Evolutionary conservation across 140 eudicot genomes (phyloP).

Genomic region (Oenanthe javanica): DNA sequence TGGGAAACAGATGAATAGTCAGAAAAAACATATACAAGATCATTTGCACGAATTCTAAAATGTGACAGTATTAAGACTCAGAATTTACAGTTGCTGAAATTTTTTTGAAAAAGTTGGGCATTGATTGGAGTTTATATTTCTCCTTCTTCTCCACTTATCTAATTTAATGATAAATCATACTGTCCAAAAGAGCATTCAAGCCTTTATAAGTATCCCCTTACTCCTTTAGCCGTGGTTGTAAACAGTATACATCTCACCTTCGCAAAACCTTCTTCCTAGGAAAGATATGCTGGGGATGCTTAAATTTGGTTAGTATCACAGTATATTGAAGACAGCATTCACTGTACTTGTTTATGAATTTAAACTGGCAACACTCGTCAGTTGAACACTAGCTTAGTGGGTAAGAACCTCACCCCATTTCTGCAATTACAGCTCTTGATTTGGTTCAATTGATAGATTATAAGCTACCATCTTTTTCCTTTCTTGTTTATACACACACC

Average conservation of each 20-base stretch:
- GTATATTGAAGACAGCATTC: no score
- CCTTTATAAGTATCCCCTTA: background rate
- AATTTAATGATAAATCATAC: background rate
- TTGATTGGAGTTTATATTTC: background rate
- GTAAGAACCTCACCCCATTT: background rate
- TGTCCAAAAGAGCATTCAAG: background rate
- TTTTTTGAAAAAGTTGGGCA: background rate
- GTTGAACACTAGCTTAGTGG: background rate
- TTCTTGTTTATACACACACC: background rate
- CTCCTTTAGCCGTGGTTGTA: background rate
- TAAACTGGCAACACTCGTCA: background rate
- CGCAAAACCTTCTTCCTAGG: background rate
- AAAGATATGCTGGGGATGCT: background rate
- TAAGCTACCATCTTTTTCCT: background rate
- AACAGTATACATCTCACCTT: background rate
- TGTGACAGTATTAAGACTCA: background rate
- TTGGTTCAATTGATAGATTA: background rate
- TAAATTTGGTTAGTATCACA: no score
- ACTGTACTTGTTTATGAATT: no score
- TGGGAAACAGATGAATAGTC: background rate
- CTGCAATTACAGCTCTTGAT: background rate
- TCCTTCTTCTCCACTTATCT: background rate
- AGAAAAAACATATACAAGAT: background rate
- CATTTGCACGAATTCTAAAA: background rate
- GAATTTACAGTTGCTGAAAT: background rate